phyloP scores from a whole-genome alignment of 1,139 yeast species.

The Candida glucosophila region DNA sequence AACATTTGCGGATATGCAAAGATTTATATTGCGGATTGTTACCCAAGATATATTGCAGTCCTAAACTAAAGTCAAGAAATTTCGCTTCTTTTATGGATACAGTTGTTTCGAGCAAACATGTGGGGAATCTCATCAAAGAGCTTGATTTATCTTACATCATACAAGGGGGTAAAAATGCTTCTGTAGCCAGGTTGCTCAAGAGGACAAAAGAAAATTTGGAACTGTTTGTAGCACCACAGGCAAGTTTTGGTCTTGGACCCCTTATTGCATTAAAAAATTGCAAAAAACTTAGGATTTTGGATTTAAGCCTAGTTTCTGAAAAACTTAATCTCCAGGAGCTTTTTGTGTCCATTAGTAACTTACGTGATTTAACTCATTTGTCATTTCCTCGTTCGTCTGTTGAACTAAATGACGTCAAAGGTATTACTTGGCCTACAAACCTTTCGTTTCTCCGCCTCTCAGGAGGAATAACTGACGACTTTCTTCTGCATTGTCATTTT shows the following conservation, averaged over 20 bases:
- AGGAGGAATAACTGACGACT: slow-evolving; percentile 84
- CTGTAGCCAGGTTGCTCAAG: slow-evolving; percentile 71
- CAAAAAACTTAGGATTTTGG: slow-evolving; percentile 52
- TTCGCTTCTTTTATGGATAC: slow-evolving; percentile 68
- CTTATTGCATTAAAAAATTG: slow-evolving; percentile 71
- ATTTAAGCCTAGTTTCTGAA: slow-evolving; percentile 84
- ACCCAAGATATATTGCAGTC: slow-evolving; percentile 57
- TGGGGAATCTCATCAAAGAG: slow-evolving; percentile 38
- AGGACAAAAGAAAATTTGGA: slow-evolving; percentile 59
- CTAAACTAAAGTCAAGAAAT: slow-evolving; percentile 57
- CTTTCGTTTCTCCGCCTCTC: slow-evolving; percentile 66
- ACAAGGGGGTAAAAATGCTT: slow-evolving; percentile 91
- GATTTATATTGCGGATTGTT: slow-evolving; percentile 51
- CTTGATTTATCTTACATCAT: slow-evolving; percentile 72
- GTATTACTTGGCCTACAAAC: slow-evolving; percentile 69
- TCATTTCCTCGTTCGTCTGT: slow-evolving; percentile 88
- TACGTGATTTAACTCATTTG: slow-evolving; percentile 57
- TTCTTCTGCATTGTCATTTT: slow-evolving; percentile 55
- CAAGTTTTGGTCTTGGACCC: slow-evolving; percentile 90
- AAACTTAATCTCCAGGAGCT: slow-evolving; percentile 76
- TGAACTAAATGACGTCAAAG: slow-evolving; percentile 52
- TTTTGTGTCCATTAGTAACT: slow-evolving; percentile 61
- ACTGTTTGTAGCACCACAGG: slow-evolving; percentile 82
- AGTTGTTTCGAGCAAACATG: slow-evolving; percentile 35
- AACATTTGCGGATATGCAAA: slow-evolving; percentile 52